phyloP scores from a whole-genome alignment of 352 stramenopile species.

The Salisapilia sapeloensis region DNA sequence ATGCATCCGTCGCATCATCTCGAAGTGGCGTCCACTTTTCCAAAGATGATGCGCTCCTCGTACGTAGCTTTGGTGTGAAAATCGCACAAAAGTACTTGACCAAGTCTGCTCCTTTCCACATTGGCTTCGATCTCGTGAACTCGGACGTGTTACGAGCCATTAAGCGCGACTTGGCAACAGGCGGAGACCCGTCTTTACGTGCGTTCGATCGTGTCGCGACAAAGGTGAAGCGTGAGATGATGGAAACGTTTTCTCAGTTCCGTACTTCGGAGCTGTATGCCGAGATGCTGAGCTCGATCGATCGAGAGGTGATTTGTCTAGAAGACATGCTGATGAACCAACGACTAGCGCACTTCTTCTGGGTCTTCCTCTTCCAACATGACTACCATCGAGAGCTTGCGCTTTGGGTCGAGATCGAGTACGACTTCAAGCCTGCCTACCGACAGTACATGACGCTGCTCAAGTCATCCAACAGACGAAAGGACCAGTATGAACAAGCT shows the following conservation, averaged over 20 bases:
- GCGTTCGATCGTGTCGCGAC: constrained; percentile 65
- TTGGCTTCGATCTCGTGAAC: constrained; percentile 39
- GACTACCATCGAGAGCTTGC: constrained; percentile 79
- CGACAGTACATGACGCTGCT: constrained; percentile 44
- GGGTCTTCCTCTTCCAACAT: constrained; percentile 79
- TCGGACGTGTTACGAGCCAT: constrained; percentile 43
- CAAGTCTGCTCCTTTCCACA: constrained; percentile 64
- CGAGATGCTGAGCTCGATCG: constrained; percentile 66
- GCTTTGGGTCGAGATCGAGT: constrained; percentile 74
- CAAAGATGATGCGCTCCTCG: constrained; percentile 73
- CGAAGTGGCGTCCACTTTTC: constrained; percentile 22
- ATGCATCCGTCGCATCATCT: constrained; percentile 1
- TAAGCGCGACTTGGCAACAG: constrained; percentile 56
- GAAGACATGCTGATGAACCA: constrained; percentile 82
- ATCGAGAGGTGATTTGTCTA: constrained; percentile 62
- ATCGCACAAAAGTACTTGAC: constrained; percentile 76
- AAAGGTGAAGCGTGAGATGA: constrained; percentile 63
- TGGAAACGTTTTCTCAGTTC: constrained; percentile 65
- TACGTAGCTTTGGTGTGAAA: constrained; percentile 75
- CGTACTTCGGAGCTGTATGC: constrained; percentile 61
- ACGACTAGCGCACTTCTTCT: constrained; percentile 77
- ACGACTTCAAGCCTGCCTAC: constrained; percentile 76
- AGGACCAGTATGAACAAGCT: constrained; percentile 40
- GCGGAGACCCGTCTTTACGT: constrained; percentile 60
- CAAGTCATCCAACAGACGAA: constrained; percentile 19